Evolutionary conservation across 345 rosid species (phyloP).

Genomic region (Corymbia maculata): DNA sequence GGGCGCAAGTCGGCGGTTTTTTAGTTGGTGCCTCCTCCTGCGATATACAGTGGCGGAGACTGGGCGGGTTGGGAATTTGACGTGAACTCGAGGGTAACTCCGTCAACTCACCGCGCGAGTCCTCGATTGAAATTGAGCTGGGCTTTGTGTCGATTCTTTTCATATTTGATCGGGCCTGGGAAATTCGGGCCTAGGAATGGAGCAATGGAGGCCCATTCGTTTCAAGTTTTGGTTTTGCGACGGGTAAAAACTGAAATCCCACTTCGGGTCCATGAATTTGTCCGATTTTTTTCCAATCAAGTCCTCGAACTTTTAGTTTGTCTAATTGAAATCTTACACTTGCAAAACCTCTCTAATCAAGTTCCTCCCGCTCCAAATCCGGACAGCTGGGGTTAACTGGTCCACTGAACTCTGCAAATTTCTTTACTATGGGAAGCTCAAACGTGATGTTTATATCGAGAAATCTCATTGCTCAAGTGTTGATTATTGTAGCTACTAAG

Average conservation of each 20-base stretch:
- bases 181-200: not conserved
- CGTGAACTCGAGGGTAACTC: not conserved
- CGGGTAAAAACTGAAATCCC: not conserved
- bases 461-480: too few relatives aligned
- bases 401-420: not conserved
- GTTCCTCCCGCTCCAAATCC: not conserved
- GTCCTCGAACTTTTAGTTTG: not conserved
- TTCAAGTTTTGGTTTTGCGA: not conserved
- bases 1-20: not conserved
- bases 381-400: not conserved
- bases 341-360: not conserved
- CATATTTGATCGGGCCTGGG: fast-evolving
- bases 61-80: not conserved
- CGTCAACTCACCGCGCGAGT: not conserved
- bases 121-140: not conserved
- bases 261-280: not conserved
- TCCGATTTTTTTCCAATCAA: not conserved
- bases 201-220: not conserved
- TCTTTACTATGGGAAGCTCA: not conserved
- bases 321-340: not conserved
- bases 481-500: not conserved
- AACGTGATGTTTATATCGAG: not conserved
- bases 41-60: not conserved
- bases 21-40: not conserved
- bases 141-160: not conserved